Evolutionary conservation across 2,329 filamentous ascomycete species (phyloP).

Genomic region (Beauveria varroae): DNA sequence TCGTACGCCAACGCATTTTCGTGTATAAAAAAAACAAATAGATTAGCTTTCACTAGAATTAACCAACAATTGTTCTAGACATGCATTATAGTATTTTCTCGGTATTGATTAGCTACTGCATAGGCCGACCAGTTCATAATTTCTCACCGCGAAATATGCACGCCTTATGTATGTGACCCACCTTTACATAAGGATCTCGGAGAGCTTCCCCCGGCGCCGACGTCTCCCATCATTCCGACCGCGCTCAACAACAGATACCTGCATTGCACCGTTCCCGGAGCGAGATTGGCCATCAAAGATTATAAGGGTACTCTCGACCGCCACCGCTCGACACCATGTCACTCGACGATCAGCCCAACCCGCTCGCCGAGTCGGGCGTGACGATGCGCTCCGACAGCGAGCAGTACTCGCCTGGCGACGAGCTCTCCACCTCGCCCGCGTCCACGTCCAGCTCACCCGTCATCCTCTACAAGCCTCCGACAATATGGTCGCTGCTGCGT

Average conservation of each 20-base stretch:
- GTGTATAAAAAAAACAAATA: background rate
- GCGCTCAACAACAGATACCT: background rate
- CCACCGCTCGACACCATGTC: conserved; percentile 1
- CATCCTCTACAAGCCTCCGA: conserved; percentile 84
- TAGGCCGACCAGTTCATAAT: background rate
- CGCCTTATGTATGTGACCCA: background rate
- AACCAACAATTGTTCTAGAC: too few species aligned
- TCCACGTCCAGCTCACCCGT: conserved; percentile 53
- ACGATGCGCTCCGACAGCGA: conserved; percentile 80
- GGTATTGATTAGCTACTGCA: background rate
- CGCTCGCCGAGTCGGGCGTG: conserved; percentile 64
- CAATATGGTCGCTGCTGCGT: conserved; percentile 74
- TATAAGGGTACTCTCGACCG: too few species aligned
- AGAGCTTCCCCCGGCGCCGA: background rate
- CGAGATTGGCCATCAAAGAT: too few species aligned
- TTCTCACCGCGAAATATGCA: background rate
- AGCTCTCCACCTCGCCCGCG: conserved; percentile 52
- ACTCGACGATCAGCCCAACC: conserved; percentile 30
- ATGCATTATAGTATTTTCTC: background rate
- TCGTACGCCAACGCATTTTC: too few species aligned
- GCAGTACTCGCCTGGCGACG: conserved; percentile 64
- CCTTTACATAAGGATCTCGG: conserved; percentile 3
- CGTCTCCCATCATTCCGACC: background rate
- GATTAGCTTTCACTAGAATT: too few species aligned
- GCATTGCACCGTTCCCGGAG: too few species aligned